phyloP scores from a whole-genome alignment of 257 asterid genomes.

The Solanum piurae region DNA sequence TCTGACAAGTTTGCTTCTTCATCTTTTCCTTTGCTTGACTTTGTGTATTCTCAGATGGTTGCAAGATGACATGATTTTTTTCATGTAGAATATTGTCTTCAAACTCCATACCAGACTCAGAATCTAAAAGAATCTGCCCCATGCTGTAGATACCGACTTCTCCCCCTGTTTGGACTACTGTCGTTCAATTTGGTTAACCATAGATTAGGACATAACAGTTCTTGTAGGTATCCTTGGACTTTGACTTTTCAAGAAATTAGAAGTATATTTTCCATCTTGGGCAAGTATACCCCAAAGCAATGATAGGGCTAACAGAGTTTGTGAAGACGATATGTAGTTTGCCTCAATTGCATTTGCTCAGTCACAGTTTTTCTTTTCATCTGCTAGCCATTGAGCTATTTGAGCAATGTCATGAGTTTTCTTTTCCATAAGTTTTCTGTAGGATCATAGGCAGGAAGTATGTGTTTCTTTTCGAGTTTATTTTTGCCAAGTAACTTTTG shows the following conservation, averaged over 20 bases:
- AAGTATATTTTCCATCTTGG: background rate
- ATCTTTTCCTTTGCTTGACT: background rate
- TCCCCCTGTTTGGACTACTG: background rate
- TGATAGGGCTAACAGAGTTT: background rate
- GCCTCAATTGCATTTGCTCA: background rate
- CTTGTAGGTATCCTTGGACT: background rate
- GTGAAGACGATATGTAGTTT: background rate
- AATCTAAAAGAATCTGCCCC: background rate
- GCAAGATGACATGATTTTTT: background rate
- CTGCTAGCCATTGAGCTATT: background rate
- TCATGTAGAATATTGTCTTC: background rate
- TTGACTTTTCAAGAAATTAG: background rate
- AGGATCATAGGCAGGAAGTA: background rate
- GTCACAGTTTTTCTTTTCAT: background rate
- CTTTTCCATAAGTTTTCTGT: background rate
- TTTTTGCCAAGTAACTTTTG: background rate
- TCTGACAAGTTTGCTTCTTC: background rate
- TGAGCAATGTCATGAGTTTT: background rate
- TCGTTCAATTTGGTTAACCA: background rate
- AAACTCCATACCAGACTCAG: background rate
- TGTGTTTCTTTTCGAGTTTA: background rate
- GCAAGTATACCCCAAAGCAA: background rate
- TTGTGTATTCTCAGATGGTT: background rate
- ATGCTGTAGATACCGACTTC: background rate
- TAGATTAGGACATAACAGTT: background rate